These are phyloP conservation scores for Onygenales sp. DNA, from an alignment of 2,329 filamentous ascomycete species.

Conservation along the genomic window DNA sequence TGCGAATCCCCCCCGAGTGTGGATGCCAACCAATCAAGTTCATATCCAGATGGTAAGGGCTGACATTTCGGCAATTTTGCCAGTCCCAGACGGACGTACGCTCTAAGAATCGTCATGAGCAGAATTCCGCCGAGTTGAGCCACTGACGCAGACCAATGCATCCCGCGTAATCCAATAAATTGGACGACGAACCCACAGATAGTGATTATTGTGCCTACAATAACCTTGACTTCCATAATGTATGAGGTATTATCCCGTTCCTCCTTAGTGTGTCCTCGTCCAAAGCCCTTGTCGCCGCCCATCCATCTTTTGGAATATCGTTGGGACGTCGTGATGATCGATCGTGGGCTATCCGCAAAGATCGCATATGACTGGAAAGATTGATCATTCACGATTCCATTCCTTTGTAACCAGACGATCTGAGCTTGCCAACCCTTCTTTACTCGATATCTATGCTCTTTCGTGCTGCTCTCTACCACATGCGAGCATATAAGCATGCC, in stretches of 20 bases:
- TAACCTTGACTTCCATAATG: neutral
- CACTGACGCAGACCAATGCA: constrained; percentile 19
- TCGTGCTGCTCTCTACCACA: constrained; percentile 4
- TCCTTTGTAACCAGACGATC: constrained; percentile 1
- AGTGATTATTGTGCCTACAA: constrained; percentile 12
- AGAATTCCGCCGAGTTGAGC: constrained; percentile 16
- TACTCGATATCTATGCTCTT: neutral
- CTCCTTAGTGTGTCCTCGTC: neutral
- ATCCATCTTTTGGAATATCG: too few relatives aligned
- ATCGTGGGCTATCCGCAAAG: neutral
- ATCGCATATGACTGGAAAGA: constrained; percentile 5
- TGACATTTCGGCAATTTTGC: constrained; percentile 5
- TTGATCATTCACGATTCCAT: constrained; percentile 1
- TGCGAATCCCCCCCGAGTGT: neutral
- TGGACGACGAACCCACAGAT: constrained; percentile 20
- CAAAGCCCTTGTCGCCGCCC: neutral
- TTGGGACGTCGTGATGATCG: neutral
- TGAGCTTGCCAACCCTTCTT: neutral
- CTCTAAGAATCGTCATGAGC: constrained; percentile 18
- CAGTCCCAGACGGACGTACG: constrained; percentile 17
- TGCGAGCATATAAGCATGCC: neutral
- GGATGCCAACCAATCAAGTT: constrained; percentile 20
- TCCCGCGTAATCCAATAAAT: constrained; percentile 19
- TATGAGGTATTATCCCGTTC: neutral
- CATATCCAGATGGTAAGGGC: constrained; percentile 8